These are phyloP conservation scores for Bruguiera sexangula DNA, from an alignment of 345 rosid genomes.

Conservation along the genomic window DNA sequence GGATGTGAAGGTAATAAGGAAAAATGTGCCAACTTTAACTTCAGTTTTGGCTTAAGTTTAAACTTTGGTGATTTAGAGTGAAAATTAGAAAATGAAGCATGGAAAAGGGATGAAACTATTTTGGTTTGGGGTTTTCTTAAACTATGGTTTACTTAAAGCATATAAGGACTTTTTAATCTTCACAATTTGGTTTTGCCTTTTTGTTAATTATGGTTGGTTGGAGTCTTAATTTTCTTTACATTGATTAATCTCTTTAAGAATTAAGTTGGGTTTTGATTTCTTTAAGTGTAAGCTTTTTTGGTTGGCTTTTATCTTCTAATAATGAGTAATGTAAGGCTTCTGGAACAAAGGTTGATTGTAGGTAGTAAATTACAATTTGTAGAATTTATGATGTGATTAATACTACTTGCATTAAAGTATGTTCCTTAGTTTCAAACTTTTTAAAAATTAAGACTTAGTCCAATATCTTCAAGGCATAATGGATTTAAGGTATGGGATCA, in stretches of 20 bases:
- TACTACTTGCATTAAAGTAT: too few species aligned
- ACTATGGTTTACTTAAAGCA: not conserved
- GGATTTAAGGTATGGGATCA: too few species aligned
- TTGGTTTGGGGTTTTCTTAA: slow-evolving; percentile 13
- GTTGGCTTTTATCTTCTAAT: slow-evolving; percentile 3
- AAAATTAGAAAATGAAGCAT: slow-evolving; percentile 9
- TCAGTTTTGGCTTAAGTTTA: slow-evolving; percentile 28
- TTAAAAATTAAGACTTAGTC: too few species aligned
- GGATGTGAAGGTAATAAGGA: slow-evolving; percentile 15
- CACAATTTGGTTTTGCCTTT: slow-evolving; percentile 15
- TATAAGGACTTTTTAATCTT: slow-evolving; percentile 15
- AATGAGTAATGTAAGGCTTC: slow-evolving; percentile 26
- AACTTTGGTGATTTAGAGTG: slow-evolving; percentile 29
- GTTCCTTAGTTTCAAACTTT: too few species aligned
- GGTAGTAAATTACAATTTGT: slow-evolving; percentile 34
- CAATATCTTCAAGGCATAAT: not conserved
- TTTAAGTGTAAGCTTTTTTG: slow-evolving; percentile 18
- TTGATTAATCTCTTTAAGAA: slow-evolving; percentile 40
- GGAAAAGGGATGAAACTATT: not conserved
- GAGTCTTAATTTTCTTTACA: slow-evolving; percentile 5
- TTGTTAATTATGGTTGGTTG: slow-evolving; percentile 12
- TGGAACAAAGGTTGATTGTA: slow-evolving; percentile 16
- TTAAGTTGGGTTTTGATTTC: slow-evolving; percentile 51
- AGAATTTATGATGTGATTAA: slow-evolving; percentile 20
- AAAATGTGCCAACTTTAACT: slow-evolving; percentile 20